phyloP scores from a whole-genome alignment of 768 basidiomycete species.

The Hygrophoropsis aurantiaca region DNA sequence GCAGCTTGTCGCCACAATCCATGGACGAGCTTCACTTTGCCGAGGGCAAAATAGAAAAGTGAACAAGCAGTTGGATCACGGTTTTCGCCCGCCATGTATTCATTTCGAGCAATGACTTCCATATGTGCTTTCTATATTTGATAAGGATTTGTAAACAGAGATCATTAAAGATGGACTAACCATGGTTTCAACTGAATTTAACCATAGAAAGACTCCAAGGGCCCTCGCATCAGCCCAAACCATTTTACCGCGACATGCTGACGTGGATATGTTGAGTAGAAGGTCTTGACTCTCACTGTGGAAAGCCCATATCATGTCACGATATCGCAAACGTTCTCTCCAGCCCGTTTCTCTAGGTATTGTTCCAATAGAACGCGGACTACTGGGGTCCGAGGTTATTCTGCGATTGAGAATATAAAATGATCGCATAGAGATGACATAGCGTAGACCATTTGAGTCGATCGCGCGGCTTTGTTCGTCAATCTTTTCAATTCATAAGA shows the following conservation, averaged over 20 bases:
- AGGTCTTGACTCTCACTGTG: slow-evolving; percentile 93
- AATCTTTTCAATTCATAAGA: slow-evolving; percentile 48
- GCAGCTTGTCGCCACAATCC: slow-evolving; percentile 95
- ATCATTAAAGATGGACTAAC: slow-evolving; percentile 43
- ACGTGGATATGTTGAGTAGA: slow-evolving; percentile 65
- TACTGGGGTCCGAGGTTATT: slow-evolving; percentile 44
- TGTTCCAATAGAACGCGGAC: slow-evolving; percentile 42
- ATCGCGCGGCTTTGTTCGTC: slow-evolving; percentile 89
- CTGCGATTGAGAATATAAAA: slow-evolving; percentile 84
- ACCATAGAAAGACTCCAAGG: slow-evolving; percentile 86
- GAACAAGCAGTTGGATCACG: slow-evolving; percentile 90
- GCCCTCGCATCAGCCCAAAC: slow-evolving; percentile 86
- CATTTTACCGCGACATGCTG: slow-evolving; percentile 83
- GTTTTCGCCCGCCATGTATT: slow-evolving; percentile 84
- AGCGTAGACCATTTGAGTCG: slow-evolving; percentile 90
- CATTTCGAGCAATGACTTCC: slow-evolving; percentile 87
- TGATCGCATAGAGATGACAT: slow-evolving; percentile 88
- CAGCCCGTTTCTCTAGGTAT: slow-evolving; percentile 51
- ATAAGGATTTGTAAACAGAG: background rate
- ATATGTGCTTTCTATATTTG: slow-evolving; percentile 69
- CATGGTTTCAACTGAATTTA: slow-evolving; percentile 74
- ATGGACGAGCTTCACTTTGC: slow-evolving; percentile 89
- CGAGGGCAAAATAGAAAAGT: slow-evolving; percentile 91
- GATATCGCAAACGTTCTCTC: slow-evolving; percentile 79
- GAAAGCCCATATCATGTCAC: slow-evolving; percentile 97